These are phyloP conservation scores for Saccharomyces hybrid DNA, from an alignment of 1,139 yeast species.

Conservation along the genomic window DNA sequence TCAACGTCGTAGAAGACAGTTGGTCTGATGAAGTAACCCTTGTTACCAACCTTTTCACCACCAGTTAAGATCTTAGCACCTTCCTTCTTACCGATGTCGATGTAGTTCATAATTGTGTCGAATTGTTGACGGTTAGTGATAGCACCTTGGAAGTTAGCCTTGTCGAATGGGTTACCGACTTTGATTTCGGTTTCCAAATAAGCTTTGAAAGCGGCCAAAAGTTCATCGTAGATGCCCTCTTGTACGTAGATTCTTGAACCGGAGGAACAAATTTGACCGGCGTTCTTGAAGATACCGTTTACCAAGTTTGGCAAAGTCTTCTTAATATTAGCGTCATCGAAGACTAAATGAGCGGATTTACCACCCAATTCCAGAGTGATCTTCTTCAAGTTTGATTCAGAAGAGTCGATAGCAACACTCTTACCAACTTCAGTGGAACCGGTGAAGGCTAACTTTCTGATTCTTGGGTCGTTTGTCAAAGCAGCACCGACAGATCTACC, in stretches of 20 bases:
- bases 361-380: constrained; percentile 83
- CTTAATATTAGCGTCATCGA: constrained; percentile 62
- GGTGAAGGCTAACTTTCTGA: constrained; percentile 75
- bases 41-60: constrained; percentile 49
- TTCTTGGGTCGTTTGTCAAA: constrained; percentile 56
- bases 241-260: constrained; percentile 78
- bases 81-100: constrained; percentile 59
- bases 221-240: constrained; percentile 61
- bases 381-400: constrained; percentile 61
- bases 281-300: constrained; percentile 63
- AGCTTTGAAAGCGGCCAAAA: constrained; percentile 50
- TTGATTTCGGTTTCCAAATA: constrained; percentile 47
- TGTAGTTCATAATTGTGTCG: constrained; percentile 59
- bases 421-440: constrained; percentile 77
- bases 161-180: constrained; percentile 70
- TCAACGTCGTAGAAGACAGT: constrained; percentile 64
- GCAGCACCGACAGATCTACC: constrained; percentile 73
- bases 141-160: constrained; percentile 61
- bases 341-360: constrained; percentile 72
- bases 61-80: constrained; percentile 69
- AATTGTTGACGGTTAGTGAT: constrained; percentile 66
- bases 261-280: constrained; percentile 84
- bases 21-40: constrained; percentile 63
- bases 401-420: constrained; percentile 60
- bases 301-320: constrained; percentile 53